Evolutionary conservation across 2,329 filamentous ascomycete species (phyloP).

Genomic region (Corinectria fuckeliana): DNA sequence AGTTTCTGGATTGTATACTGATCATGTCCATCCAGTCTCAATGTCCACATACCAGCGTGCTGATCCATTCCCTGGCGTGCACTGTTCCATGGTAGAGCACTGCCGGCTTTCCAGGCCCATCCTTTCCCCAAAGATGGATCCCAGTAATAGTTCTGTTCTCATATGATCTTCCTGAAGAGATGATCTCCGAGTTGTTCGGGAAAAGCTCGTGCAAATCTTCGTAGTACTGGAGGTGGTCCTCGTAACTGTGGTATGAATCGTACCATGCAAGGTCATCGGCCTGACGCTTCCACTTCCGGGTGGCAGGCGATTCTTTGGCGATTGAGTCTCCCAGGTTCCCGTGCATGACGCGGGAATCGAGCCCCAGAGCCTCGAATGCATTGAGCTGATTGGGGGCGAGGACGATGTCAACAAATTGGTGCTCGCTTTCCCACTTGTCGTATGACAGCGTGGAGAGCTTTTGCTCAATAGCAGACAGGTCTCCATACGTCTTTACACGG

Average conservation of each 20-base stretch:
- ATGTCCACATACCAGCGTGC: conserved; percentile 57
- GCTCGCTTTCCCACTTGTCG: conserved; percentile 30
- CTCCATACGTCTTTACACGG: conserved; percentile 52
- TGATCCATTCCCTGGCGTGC: conserved; percentile 63
- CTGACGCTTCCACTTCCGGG: conserved; percentile 35
- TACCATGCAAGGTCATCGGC: conserved; percentile 51
- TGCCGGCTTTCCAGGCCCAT: conserved; percentile 54
- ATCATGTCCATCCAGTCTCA: neutral
- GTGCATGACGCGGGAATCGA: conserved; percentile 41
- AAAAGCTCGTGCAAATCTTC: conserved; percentile 49
- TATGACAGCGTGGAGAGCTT: conserved; percentile 39
- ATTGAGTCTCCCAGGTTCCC: conserved; percentile 41
- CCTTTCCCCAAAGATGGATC: conserved; percentile 55
- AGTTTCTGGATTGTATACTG: neutral
- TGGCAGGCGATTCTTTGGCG: conserved; percentile 33
- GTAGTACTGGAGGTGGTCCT: conserved; percentile 56
- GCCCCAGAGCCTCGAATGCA: conserved; percentile 39
- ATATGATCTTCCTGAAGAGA: conserved; percentile 52
- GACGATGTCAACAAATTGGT: conserved; percentile 41
- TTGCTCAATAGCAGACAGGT: conserved; percentile 42
- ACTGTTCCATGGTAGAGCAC: conserved; percentile 59
- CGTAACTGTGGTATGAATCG: conserved; percentile 56
- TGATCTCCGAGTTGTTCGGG: conserved; percentile 53
- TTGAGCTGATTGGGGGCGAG: conserved; percentile 39
- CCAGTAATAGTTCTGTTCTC: conserved; percentile 63